phyloP scores from a whole-genome alignment of 495 filamentous ascomycete species.

The Chaetomium fimeti region DNA sequence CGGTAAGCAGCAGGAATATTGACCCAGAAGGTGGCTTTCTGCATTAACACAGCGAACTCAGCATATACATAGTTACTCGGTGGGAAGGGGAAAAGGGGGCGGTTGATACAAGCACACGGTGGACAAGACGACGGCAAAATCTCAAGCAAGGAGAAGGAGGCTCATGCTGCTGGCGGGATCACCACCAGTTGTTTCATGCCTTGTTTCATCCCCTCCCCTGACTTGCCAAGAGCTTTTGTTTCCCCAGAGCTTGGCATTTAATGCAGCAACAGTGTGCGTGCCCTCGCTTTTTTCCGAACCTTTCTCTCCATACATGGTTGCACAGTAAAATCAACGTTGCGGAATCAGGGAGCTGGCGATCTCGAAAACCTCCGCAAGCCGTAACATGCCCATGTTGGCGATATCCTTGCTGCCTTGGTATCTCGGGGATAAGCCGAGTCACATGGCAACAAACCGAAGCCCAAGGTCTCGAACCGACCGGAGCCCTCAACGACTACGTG shows the following conservation, averaged over 20 bases:
- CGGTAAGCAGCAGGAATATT: background rate
- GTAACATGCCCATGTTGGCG: no score
- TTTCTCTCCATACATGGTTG: no score
- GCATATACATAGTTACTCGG: no score
- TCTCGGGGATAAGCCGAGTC: background rate
- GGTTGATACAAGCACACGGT: background rate
- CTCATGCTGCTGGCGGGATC: background rate
- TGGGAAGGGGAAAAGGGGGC: no score
- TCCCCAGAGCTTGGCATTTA: background rate
- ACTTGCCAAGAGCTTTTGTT: background rate
- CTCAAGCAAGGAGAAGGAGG: background rate
- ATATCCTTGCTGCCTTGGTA: no score
- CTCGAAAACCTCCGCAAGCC: no score
- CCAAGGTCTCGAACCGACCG: no score
- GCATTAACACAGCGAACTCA: background rate
- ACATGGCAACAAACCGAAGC: background rate
- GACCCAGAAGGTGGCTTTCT: background rate
- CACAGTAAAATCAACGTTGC: no score
- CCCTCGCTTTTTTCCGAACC: no score
- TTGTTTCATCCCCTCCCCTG: conserved; percentile 6
- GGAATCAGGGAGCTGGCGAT: no score
- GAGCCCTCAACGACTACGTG: no score
- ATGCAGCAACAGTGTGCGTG: no score
- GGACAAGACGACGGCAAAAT: background rate
- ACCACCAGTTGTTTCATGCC: conserved; percentile 4